phyloP scores from a whole-genome alignment of 345 rosid genomes.

The Leavenworthia alabamica region DNA sequence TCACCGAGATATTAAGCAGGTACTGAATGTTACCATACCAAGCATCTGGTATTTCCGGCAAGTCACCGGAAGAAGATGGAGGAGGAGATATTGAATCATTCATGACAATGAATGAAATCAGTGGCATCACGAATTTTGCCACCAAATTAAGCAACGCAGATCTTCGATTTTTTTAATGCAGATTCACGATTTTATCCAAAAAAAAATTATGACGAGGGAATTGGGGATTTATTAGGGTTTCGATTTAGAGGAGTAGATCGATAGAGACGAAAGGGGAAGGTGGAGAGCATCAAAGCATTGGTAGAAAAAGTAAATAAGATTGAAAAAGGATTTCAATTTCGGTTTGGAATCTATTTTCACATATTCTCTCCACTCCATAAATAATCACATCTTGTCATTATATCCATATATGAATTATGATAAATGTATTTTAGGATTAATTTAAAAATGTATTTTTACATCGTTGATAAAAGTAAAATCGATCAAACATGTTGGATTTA shows the following conservation, averaged over 20 bases:
- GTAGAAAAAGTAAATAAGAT: background rate
- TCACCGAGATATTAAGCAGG: constrained; percentile 74
- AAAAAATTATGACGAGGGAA: background rate
- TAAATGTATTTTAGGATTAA: background rate
- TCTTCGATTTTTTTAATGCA: background rate
- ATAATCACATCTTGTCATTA: background rate
- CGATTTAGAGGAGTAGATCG: constrained; percentile 4
- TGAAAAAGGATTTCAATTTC: background rate
- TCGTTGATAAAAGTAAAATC: no score
- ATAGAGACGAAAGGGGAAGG: background rate
- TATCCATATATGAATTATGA: background rate
- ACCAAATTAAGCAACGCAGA: background rate
- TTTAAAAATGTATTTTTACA: no score
- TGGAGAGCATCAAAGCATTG: background rate
- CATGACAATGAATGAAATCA: constrained; percentile 12
- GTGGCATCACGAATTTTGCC: constrained; percentile 20
- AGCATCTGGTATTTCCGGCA: constrained; percentile 42
- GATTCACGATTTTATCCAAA: background rate
- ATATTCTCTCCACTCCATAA: background rate
- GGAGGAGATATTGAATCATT: constrained; percentile 33
- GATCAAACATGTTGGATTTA: no score
- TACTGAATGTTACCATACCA: constrained; percentile 96
- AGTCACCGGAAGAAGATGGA: constrained; percentile 38
- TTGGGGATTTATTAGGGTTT: constrained; percentile 31
- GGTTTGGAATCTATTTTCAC: constrained; percentile 6